phyloP scores from a whole-genome alignment of 805 yeast species.

The Candida boidinii region DNA sequence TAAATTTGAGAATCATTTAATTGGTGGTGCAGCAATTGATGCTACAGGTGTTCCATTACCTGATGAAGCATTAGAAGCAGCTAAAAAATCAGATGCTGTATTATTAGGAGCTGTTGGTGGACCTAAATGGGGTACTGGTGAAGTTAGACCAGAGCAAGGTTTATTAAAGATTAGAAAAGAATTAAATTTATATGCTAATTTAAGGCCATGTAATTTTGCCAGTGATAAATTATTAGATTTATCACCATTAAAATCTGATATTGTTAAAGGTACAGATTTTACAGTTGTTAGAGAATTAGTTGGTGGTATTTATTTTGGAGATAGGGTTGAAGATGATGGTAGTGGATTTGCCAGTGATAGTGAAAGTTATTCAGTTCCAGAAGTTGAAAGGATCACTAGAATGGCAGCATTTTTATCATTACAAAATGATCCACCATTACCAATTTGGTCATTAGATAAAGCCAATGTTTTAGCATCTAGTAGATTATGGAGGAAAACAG shows the following conservation, averaged over 20 bases:
- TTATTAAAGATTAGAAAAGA: conserved; percentile 90
- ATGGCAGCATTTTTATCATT: conserved; percentile 97
- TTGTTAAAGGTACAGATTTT: conserved; percentile 86
- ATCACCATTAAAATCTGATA: conserved; percentile 80
- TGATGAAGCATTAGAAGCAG: conserved; percentile 71
- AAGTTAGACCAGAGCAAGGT: conserved; percentile 97
- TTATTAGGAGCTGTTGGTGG: conserved; percentile 98
- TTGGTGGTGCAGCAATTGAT: conserved; percentile 98
- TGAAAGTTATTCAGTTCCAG: conserved; percentile 84
- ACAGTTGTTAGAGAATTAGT: conserved; percentile 93
- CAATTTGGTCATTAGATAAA: conserved; percentile 93
- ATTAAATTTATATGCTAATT: conserved; percentile 86
- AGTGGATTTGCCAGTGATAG: conserved; percentile 87
- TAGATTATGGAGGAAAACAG: conserved; percentile 93
- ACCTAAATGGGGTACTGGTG: conserved; percentile 98
- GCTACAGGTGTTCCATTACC: conserved; percentile 92
- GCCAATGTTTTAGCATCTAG: conserved; percentile 96
- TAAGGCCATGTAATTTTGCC: conserved; percentile 94
- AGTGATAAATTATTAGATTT: conserved; percentile 75
- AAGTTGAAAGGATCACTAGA: conserved; percentile 91
- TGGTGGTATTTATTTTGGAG: conserved; percentile 98
- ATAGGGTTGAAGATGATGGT: conserved; percentile 86
- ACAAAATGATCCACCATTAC: conserved; percentile 89
- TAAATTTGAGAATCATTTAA: conserved; percentile 73
- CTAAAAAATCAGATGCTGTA: conserved; percentile 90